phyloP scores from a whole-genome alignment of 148 eudicot genomes.

The Suaeda aralocaspica region DNA sequence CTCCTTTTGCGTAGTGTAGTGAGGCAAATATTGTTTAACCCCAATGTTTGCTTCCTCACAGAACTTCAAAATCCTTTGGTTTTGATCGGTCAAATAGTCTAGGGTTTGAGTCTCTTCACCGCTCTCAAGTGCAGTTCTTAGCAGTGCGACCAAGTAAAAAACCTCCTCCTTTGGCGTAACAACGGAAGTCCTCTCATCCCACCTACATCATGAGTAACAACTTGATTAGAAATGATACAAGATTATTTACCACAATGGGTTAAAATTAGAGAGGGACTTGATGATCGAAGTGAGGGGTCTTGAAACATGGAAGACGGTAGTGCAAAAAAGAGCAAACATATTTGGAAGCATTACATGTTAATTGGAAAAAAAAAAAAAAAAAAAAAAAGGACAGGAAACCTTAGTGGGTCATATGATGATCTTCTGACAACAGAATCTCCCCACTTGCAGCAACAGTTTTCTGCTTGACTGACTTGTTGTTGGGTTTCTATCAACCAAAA shows the following conservation, averaged over 20 bases:
- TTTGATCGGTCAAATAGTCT: slow-evolving; percentile 52
- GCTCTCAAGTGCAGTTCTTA: slow-evolving; percentile 61
- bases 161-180: slow-evolving; percentile 81
- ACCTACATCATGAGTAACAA: slow-evolving; percentile 34
- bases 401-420: slow-evolving; percentile 46
- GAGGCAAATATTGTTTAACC: slow-evolving; percentile 77
- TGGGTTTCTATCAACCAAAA: slow-evolving; percentile 31
- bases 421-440: slow-evolving; percentile 64
- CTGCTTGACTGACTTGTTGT: slow-evolving; percentile 25
- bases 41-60: slow-evolving; percentile 50
- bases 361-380: not conserved
- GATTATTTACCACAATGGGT: not conserved
- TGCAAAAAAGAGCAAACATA: not conserved
- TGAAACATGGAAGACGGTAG: not conserved
- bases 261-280: no score
- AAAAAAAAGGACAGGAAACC: slow-evolving; percentile 8
- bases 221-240: not conserved
- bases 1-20: slow-evolving; percentile 52
- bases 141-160: slow-evolving; percentile 66
- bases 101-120: slow-evolving; percentile 57
- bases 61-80: slow-evolving; percentile 49
- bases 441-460: slow-evolving; percentile 36
- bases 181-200: slow-evolving; percentile 61
- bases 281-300: not conserved
- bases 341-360: slow-evolving; percentile 1